Base-by-base conservation (phyloP, 192 early-diverging fungal species). In the Coemansia pectinata region DNA sequence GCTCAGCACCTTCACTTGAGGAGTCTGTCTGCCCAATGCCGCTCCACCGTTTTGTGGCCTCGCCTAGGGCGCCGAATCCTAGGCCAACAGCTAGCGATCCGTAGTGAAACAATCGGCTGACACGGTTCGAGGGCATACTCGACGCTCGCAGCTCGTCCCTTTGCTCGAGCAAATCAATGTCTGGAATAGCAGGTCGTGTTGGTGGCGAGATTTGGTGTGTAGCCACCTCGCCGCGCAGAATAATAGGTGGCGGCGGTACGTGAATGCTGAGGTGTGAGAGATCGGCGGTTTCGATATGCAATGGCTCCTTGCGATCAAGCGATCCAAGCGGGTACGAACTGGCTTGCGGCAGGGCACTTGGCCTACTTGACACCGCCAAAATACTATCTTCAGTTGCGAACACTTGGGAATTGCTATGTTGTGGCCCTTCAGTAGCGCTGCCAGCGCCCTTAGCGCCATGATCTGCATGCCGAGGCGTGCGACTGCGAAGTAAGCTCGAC, bases 101-200 rank as follows among this genome's bases (percentile, higher is more conserved):
- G 76, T 95, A 97, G 59, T 96, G 92, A 72, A 88, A 91, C 1
- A 97, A 77, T 10, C 96, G 81, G 61, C 89, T 82, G 10, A 90
- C 85, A 6, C 94, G 87, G 5, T 89, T 87, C 0, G 94, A 87
- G 0, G 96, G 96, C 78, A 97, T 92, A 38, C 59, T 67, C 17
- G 82, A 69, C 8, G 67, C 77, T 59, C 59, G 41, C 6, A 84
- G 65, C 45, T 62, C 63, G 34, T 52, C 40, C 5, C 31, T 68
- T 14, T 63, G 62, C 38, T 63, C 65, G 10, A 29, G 11, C 3
- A 25, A 29, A 23, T 14, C 52, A 29, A 29, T 3, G 23, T 53
- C 52, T 14, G 52, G 23, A 29, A 31, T 29, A 47, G 41, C 17
- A 17, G 62, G 40, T 29, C 11, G 21, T n/a, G 11, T 11, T 53